Base-by-base conservation (phyloP, 345 rosid species). In the Gossypium arboreum region DNA sequence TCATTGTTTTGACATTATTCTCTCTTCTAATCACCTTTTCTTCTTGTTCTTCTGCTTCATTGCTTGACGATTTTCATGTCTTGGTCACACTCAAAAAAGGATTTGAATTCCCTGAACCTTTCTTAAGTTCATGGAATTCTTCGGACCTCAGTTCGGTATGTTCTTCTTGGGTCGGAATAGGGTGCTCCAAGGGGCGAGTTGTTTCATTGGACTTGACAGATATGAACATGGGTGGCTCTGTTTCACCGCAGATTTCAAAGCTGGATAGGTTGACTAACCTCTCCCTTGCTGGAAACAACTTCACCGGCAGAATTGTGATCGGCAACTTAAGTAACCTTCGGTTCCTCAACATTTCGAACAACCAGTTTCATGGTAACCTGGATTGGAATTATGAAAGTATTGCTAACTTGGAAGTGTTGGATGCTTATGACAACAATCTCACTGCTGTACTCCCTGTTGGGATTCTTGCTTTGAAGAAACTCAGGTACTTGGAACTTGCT, bases 131-230 rank as follows among this genome's bases (percentile, higher is more conserved):
- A 1, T 89, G 97, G 97, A 79, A 87, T 68, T 70, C 79, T 17
- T 81, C 84, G 3, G 82, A 72, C 60, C 90, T 84, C 8, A 70
- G 77, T 77, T 89, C 88, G 9, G 81, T 88, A 70, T 91, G 96
- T 72, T 86, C 88, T 72, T 86, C 88, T 56, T 90, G 94, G 94
- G 76, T 52, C 10, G 88, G 94, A n/a, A 67, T 90, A 22, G 29
- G 62, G 25, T 90, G 94, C 77, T 79, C 81, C 27, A 24, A 73
- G 24, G 87, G 79, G 1, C 79, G 90, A 11, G 92, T 90, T 59
- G 77, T 80, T 29, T 81, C 90, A 0, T 78, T 90, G 71, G 92
- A 88, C 81, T 74, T 90, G 73, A 74, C 91, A 29, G 84, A 82
- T 68, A 76, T 88, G 79, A 82, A 81, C 57, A 81, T 90, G 25